phyloP scores from a whole-genome alignment of 345 rosid species.

The Mallotus nudiflorus region DNA sequence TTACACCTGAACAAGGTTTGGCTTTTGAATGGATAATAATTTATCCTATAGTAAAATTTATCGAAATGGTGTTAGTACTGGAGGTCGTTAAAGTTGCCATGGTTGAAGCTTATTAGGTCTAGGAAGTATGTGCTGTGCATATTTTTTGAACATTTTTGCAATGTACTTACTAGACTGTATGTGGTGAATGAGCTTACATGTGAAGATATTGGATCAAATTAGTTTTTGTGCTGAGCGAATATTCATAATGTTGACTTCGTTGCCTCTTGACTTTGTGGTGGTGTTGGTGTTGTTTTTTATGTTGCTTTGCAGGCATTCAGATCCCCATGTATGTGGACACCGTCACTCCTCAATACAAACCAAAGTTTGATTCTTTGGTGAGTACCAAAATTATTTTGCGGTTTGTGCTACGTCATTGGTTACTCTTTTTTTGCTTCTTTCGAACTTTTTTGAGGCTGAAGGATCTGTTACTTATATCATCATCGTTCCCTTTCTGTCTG shows the following conservation, averaged over 20 bases:
- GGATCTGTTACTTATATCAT: neutral
- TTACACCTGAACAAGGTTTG: neutral
- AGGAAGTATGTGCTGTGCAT: neutral
- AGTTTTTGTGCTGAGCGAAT: neutral
- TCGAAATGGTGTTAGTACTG: no score
- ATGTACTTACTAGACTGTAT: neutral
- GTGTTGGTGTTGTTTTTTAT: no score
- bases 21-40: no score
- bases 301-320: slow-evolving; percentile 55
- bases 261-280: neutral
- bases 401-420: neutral
- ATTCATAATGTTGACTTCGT: neutral
- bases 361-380: slow-evolving; percentile 90
- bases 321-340: slow-evolving; percentile 86
- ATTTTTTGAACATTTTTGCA: neutral
- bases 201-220: neutral
- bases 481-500: no score
- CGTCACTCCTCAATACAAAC: slow-evolving; percentile 89
- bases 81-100: neutral
- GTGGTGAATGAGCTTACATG: neutral
- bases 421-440: neutral
- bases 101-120: neutral
- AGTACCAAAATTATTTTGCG: slow-evolving; percentile 22
- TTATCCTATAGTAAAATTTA: no score
- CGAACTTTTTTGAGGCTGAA: neutral